A percentile compares a stretch with the other conserved stretches of the same genome.
phyloP scores from a whole-genome alignment of 768 basidiomycete genomes.

The Mycena haematopus region DNA sequence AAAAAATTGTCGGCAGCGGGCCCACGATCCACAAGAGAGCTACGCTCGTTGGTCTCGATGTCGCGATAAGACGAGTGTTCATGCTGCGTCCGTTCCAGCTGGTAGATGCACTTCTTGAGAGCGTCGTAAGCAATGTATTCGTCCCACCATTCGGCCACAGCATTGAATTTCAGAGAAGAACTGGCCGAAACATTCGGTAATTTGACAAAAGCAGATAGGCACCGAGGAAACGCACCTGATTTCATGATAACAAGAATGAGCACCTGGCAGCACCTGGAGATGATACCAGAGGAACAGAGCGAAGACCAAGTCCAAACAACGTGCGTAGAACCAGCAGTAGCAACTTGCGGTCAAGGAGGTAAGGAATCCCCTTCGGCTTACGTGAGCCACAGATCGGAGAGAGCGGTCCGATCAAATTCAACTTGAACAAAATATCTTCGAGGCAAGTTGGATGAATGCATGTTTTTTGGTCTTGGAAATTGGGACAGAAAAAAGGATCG shows the following conservation, averaged over 20 bases:
- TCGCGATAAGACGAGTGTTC: slow-evolving; percentile 54
- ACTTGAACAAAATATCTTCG: neutral
- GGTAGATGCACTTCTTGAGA: slow-evolving; percentile 86
- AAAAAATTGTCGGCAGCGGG: slow-evolving; percentile 63
- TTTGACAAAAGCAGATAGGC: neutral
- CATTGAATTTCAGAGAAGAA: slow-evolving; percentile 89
- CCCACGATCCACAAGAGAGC: slow-evolving; percentile 55
- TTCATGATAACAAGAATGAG: slow-evolving; percentile 65
- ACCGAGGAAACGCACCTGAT: slow-evolving; percentile 51
- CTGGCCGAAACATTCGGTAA: slow-evolving; percentile 41
- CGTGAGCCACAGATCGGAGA: neutral
- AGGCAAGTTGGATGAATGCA: too few relatives aligned
- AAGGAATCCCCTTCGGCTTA: neutral
- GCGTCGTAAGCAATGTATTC: slow-evolving; percentile 91
- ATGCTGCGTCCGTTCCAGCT: slow-evolving; percentile 79
- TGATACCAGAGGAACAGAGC: neutral
- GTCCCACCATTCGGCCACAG: slow-evolving; percentile 91
- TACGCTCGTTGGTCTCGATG: slow-evolving; percentile 68
- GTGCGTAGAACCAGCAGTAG: neutral
- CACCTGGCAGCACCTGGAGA: neutral
- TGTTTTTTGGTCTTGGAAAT: neutral
- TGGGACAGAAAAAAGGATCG: neutral
- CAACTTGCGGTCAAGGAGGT: neutral
- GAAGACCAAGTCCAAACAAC: neutral
- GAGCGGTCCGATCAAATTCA: neutral